Conservation (phyloP, 495 filamentous ascomycete genomes). For the Aspergillus cristatus region DNA sequence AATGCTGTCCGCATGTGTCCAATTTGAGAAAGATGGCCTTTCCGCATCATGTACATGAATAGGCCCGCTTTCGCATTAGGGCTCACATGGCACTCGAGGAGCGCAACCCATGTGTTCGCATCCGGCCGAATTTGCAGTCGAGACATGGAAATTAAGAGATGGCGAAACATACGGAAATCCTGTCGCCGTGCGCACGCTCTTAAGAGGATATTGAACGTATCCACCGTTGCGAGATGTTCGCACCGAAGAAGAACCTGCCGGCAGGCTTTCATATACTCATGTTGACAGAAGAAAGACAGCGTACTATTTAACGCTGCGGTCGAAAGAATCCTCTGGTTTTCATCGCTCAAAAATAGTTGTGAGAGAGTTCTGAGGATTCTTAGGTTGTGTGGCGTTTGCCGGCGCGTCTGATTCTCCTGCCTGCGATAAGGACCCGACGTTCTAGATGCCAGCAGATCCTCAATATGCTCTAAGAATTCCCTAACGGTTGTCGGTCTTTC, state of each 20-base stretch:
- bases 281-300: conserved; percentile 25
- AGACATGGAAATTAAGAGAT: conserved; percentile 25
- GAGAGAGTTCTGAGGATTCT: conserved; percentile 12
- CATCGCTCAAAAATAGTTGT: conserved; percentile 15
- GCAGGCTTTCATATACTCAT: conserved; percentile 19
- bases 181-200: conserved; percentile 23
- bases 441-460: conserved; percentile 18
- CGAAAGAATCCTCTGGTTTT: conserved; percentile 20
- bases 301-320: conserved; percentile 34
- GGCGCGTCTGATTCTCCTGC: background rate
- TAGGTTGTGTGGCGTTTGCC: conserved; percentile 2
- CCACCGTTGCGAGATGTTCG: conserved; percentile 28
- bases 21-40: conserved; percentile 19
- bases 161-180: conserved; percentile 24
- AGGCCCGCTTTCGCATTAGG: conserved; percentile 23
- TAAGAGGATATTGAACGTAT: conserved; percentile 39
- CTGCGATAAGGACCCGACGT: background rate
- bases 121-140: conserved; percentile 28
- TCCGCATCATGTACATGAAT: conserved; percentile 24
- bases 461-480: conserved; percentile 26
- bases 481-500: conserved; percentile 14
- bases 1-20: conserved; percentile 15
- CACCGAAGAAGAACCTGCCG: conserved; percentile 19
- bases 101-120: conserved; percentile 33
- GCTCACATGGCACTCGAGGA: conserved; percentile 24